Percentiles rank a stretch among this genome's conserved stretches.
These are phyloP conservation scores for Cyberlindnera mycetangii DNA, from an alignment of 805 yeast species.

Conservation along the genomic window DNA sequence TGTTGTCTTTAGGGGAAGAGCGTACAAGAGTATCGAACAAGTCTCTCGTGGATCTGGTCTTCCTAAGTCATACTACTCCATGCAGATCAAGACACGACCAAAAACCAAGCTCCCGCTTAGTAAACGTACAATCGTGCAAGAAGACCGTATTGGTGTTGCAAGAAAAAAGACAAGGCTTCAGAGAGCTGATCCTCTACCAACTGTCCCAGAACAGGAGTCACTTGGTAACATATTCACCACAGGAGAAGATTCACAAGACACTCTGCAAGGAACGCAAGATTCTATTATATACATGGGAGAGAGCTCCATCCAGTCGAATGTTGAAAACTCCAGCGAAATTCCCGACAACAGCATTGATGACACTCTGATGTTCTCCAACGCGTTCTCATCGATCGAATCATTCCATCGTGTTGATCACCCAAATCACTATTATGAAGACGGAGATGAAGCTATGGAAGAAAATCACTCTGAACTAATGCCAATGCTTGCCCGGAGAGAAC, in stretches of 20 bases:
- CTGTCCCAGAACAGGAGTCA: not conserved
- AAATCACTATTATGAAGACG: not conserved
- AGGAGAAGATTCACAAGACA: constrained; percentile 13
- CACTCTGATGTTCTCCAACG: not conserved
- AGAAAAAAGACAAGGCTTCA: constrained; percentile 13
- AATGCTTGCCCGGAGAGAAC: constrained; percentile 16
- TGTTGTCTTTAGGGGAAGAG: constrained; percentile 21
- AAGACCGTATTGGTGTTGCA: constrained; percentile 25
- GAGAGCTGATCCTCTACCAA: not conserved
- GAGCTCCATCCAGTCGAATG: not conserved
- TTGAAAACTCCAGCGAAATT: not conserved
- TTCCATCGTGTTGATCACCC: not conserved
- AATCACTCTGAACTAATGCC: constrained; percentile 6
- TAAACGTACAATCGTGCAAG: constrained; percentile 3
- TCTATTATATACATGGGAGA: not conserved
- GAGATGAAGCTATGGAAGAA: constrained; percentile 13
- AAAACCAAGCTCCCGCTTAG: not conserved
- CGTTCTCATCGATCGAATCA: not conserved
- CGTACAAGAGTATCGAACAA: constrained; percentile 20
- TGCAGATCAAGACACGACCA: constrained; percentile 5
- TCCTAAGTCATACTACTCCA: constrained; percentile 24
- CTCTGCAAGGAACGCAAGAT: not conserved
- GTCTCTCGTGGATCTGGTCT: constrained; percentile 22
- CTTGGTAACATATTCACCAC: constrained; percentile 8
- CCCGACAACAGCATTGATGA: not conserved